phyloP scores from a whole-genome alignment of 306 rosid genomes.

The Canavalia gladiata region DNA sequence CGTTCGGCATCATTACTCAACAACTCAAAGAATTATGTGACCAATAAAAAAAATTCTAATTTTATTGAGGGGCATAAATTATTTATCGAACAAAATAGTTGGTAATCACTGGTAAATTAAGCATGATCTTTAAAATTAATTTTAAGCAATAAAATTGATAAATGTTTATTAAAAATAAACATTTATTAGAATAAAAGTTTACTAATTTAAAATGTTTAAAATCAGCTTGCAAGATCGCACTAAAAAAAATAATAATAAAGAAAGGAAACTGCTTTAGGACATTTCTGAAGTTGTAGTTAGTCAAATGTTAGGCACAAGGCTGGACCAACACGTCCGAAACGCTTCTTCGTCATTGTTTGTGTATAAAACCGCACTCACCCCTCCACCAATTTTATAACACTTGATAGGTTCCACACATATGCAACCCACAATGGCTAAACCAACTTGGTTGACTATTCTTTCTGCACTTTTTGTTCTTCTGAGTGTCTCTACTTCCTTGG shows the following conservation, averaged over 20 bases:
- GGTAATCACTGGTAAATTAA: too few relatives aligned
- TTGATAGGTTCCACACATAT: too few relatives aligned
- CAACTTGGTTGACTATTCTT: neutral
- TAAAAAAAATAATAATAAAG: too few relatives aligned
- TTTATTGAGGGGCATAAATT: neutral
- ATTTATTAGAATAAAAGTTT: too few relatives aligned
- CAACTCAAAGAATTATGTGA: neutral
- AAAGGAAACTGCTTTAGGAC: neutral
- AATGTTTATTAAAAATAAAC: too few relatives aligned
- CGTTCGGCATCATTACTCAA: neutral
- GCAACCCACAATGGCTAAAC: slow-evolving; percentile 46
- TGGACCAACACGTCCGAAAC: neutral
- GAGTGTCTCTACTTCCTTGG: neutral
- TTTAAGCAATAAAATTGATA: too few relatives aligned
- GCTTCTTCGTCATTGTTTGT: neutral
- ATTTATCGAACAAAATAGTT: neutral
- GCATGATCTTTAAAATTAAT: too few relatives aligned
- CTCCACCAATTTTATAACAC: neutral
- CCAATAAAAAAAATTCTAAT: neutral
- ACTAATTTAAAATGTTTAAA: too few relatives aligned
- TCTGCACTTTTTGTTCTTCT: slow-evolving; percentile 2
- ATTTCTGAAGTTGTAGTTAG: neutral
- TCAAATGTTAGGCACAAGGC: neutral
- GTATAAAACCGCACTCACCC: neutral
- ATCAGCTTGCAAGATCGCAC: too few relatives aligned